phyloP scores from a whole-genome alignment of 129 eudicot species.

The Centaurea solstitialis region DNA sequence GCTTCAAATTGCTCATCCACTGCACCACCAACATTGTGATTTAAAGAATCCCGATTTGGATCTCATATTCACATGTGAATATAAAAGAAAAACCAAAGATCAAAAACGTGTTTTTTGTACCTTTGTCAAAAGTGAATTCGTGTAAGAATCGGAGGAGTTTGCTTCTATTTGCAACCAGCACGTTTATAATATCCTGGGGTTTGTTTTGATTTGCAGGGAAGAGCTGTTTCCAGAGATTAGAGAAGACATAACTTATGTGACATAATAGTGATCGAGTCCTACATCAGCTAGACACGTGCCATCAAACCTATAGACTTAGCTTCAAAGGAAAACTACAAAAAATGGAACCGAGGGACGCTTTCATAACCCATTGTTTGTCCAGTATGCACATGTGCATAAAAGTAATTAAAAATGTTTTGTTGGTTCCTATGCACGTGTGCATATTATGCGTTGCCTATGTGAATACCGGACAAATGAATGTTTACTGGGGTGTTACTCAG shows the following conservation, averaged over 20 bases:
- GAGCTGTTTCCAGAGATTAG: conserved; percentile 26
- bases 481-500: neutral
- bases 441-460: neutral
- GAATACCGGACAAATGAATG: neutral
- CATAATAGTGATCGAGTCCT: neutral
- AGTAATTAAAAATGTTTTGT: neutral
- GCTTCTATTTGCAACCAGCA: conserved; percentile 55
- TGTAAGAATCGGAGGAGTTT: conserved; percentile 55
- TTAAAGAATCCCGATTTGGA: neutral
- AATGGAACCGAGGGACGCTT: neutral
- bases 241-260: neutral
- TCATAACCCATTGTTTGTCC: neutral
- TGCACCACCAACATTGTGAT: conserved; percentile 29
- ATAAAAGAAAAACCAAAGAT: neutral
- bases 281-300: neutral
- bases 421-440: neutral
- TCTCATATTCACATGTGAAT: neutral
- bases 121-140: conserved; percentile 52
- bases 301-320: neutral
- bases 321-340: neutral
- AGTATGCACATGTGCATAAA: neutral
- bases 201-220: conserved; percentile 64
- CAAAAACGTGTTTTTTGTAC: conserved; percentile 22
- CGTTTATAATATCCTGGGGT: conserved; percentile 57
- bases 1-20: conserved; percentile 60